Conservation (phyloP, 1,284 basidiomycete species). For the Moniliella sp. region DNA sequence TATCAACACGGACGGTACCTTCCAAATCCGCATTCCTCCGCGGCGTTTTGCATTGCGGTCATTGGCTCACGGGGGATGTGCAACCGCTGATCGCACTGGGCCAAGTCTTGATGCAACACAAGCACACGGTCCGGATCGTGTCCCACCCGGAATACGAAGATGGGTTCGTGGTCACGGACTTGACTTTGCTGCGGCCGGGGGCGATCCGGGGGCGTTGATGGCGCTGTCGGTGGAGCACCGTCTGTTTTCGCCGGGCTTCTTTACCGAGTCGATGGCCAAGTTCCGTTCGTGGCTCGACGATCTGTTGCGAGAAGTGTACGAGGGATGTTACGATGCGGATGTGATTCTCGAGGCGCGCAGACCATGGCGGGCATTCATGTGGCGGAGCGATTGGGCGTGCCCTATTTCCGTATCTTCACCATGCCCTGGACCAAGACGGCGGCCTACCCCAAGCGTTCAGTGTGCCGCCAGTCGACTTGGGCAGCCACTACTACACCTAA, state of each 20-base stretch:
- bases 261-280: conserved; percentile 72
- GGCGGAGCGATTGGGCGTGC: conserved; percentile 73
- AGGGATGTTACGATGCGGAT: conserved; percentile 80
- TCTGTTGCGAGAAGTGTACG: conserved; percentile 72
- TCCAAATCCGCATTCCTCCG: no score
- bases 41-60: conserved; percentile 65
- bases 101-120: conserved; percentile 71
- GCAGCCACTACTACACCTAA: conserved; percentile 90
- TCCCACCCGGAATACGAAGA: conserved; percentile 80
- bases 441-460: conserved; percentile 95
- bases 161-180: conserved; percentile 83
- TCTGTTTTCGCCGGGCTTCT: conserved; percentile 78
- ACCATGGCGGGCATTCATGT: conserved; percentile 98
- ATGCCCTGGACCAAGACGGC: conserved; percentile 59
- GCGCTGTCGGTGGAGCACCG: conserved; percentile 39
- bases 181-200: conserved; percentile 75
- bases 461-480: conserved; percentile 67
- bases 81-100: conserved; percentile 73
- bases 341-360: conserved; percentile 75
- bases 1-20: no score
- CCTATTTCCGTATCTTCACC: conserved; percentile 72
- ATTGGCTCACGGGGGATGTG: conserved; percentile 70
- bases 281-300: conserved; percentile 95
- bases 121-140: conserved; percentile 62
- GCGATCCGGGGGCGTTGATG: conserved; percentile 73